Evolutionary conservation across 768 basidiomycete species (phyloP).

Genomic region (Lyophyllum atratum): DNA sequence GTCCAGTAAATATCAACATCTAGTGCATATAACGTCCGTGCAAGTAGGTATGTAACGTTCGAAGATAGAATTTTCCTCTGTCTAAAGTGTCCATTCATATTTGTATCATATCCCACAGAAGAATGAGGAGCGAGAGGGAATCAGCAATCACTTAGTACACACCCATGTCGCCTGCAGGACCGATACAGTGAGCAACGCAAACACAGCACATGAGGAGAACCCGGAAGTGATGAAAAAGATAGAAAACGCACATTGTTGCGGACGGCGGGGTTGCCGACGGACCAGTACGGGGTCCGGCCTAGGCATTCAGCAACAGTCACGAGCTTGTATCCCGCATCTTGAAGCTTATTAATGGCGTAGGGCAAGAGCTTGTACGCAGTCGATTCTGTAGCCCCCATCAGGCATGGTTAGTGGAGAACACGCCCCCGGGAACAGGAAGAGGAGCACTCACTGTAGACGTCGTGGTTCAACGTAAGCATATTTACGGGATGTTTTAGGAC

Average conservation of each 20-base stretch:
- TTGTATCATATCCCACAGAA: too few relatives aligned
- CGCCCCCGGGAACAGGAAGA: not conserved
- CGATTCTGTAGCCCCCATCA: slow-evolving; percentile 18
- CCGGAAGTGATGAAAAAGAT: not conserved
- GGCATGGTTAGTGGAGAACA: too few relatives aligned
- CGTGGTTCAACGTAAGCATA: slow-evolving; percentile 37
- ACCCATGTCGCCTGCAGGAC: too few relatives aligned
- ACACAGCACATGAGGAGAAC: too few relatives aligned
- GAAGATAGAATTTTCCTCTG: too few relatives aligned
- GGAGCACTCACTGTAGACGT: slow-evolving; percentile 24
- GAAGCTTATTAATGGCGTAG: slow-evolving; percentile 32
- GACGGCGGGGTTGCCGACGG: slow-evolving; percentile 24
- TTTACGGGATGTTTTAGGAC: not conserved
- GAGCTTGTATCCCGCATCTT: slow-evolving; percentile 38
- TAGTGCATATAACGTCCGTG: too few relatives aligned
- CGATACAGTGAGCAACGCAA: too few relatives aligned
- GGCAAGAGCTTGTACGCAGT: slow-evolving; percentile 34
- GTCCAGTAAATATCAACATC: too few relatives aligned
- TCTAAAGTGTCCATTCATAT: too few relatives aligned
- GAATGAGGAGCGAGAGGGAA: too few relatives aligned
- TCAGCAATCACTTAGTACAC: too few relatives aligned
- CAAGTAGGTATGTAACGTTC: too few relatives aligned
- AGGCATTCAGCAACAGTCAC: slow-evolving; percentile 42
- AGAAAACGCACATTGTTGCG: slow-evolving; percentile 31
- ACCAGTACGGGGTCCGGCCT: slow-evolving; percentile 32